Evolutionary conservation across 306 rosid species (phyloP).

Genomic region (Cicer arietinum): DNA sequence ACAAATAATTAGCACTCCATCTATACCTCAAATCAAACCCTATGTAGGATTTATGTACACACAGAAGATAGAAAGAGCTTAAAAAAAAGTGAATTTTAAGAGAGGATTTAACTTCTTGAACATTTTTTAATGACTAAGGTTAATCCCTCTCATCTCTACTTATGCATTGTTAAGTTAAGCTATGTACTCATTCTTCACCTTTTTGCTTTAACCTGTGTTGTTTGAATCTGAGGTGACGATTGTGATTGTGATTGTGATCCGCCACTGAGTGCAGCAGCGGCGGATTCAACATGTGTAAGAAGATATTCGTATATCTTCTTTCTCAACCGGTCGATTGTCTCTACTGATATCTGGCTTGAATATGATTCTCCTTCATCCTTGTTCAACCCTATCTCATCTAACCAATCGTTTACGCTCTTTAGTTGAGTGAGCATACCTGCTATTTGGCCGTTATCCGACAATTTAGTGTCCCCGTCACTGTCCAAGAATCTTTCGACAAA

Average conservation of each 20-base stretch:
- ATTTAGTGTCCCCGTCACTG: conserved; percentile 63
- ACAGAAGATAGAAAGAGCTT: conserved; percentile 35
- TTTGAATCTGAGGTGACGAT: conserved; percentile 50
- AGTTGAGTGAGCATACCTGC: conserved; percentile 92
- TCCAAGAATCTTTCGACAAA: conserved; percentile 91
- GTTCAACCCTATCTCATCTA: conserved; percentile 66
- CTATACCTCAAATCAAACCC: conserved; percentile 62
- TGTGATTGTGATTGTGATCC: conserved; percentile 55
- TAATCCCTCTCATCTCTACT: conserved; percentile 36
- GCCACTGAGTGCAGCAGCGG: conserved; percentile 87
- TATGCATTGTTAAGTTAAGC: conserved; percentile 41
- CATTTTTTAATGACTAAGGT: conserved; percentile 55
- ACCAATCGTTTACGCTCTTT: conserved; percentile 93
- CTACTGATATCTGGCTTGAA: conserved; percentile 51
- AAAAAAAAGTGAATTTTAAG: conserved; percentile 21
- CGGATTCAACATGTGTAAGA: conserved; percentile 92
- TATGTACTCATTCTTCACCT: conserved; percentile 51
- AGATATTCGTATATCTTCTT: conserved; percentile 92
- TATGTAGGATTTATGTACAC: conserved; percentile 64
- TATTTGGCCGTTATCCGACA: conserved; percentile 90
- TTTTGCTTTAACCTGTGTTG: conserved; percentile 62
- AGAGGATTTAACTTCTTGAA: conserved; percentile 40
- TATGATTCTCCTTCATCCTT: conserved; percentile 57
- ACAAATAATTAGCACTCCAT: conserved; percentile 51
- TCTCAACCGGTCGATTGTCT: conserved; percentile 74